Evolutionary conservation across 2,329 filamentous ascomycete species (phyloP), one percentile per base, ranked within the genome.

Genomic region (Hymenoscyphus salicellus): DNA sequence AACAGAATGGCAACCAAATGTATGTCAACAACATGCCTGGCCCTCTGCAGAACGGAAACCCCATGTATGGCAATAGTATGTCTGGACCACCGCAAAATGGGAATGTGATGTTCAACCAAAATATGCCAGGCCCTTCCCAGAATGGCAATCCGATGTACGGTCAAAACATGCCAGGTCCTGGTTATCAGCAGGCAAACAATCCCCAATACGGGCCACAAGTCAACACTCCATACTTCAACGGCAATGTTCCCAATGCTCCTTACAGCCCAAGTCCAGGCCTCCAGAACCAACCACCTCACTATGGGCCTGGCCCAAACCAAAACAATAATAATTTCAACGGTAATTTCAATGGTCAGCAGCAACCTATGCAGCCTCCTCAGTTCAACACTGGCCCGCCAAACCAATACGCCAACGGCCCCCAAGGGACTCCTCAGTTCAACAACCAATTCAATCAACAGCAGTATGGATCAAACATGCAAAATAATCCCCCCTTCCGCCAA

Each of bases 401-500:
- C 33, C 49, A 38, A 32, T 59, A 56, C 32, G 33, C 11, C 14
- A 60, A 60, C 61, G 49, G 30, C 1, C 28, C 38, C 5, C 57
- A 65, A 38, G 36, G 52, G 20, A 63, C 60, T 49, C 28, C 55
- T 10, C 32, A 65, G 32, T 59, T n/a, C 56, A 36, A 28, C 14
- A 55, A 62, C 36, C 32, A 32, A 28, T 36, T 20, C 41, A 17
- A 20, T 28, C 38, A 26, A 26, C 55, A 65, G 14, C 58, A 61
- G 62, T 59, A 66, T 36, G 55, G 63, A 26, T 10, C 36, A 36
- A 43, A 33, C 20, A 26, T 30, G 20, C 55, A 60, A 16, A 56
- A 57, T 16, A 62, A 59, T 41, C 5, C 58, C 5, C 58, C 38
- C 16, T 36, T 43, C 10, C 67, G 71, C 20, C 74, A 75, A 60